A percentile compares a stretch with the other conserved stretches of the same genome.
These are phyloP conservation scores for Leptosphaerulina australis DNA, from an alignment of 2,329 filamentous ascomycete species.

Conservation along the genomic window DNA sequence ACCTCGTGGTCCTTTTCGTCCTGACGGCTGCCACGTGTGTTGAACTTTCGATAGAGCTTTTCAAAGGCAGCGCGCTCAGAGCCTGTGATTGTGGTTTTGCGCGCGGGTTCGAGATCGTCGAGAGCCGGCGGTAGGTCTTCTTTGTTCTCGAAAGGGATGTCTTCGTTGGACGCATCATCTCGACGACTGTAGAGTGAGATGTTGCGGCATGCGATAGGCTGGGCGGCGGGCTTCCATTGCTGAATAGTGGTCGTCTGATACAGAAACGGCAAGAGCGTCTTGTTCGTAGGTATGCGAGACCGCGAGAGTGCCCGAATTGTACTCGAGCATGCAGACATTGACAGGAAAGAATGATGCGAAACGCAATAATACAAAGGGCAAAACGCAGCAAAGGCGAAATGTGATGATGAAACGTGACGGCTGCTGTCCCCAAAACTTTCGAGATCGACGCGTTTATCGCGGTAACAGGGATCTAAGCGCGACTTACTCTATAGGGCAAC, in stretches of 20 bases:
- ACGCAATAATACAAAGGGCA: background rate
- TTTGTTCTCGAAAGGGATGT: conserved; percentile 43
- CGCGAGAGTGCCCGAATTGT: conserved; percentile 42
- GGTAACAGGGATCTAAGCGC: conserved; percentile 10
- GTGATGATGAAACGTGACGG: background rate
- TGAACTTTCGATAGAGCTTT: conserved; percentile 41
- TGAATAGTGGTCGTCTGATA: conserved; percentile 73
- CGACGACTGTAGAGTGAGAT: conserved; percentile 34
- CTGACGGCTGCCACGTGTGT: conserved; percentile 26
- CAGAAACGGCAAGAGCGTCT: conserved; percentile 67
- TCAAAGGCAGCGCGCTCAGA: conserved; percentile 46
- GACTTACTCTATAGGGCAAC: conserved; percentile 9
- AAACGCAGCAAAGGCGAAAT: background rate
- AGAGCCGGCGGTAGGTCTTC: conserved; percentile 43
- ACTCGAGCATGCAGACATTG: conserved; percentile 42
- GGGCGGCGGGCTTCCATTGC: conserved; percentile 37
- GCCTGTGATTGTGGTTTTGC: conserved; percentile 45
- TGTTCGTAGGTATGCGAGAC: conserved; percentile 36
- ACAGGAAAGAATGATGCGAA: conserved; percentile 1
- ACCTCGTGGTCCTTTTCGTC: conserved; percentile 21
- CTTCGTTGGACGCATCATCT: conserved; percentile 58
- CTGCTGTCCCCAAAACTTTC: conserved; percentile 10
- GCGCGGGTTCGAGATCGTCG: conserved; percentile 25
- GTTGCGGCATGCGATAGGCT: conserved; percentile 29
- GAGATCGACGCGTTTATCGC: conserved; percentile 4